Percentiles rank a stretch among this genome's conserved stretches.
phyloP scores from a whole-genome alignment of 257 asterid genomes.

The Nicotiana undulata region DNA sequence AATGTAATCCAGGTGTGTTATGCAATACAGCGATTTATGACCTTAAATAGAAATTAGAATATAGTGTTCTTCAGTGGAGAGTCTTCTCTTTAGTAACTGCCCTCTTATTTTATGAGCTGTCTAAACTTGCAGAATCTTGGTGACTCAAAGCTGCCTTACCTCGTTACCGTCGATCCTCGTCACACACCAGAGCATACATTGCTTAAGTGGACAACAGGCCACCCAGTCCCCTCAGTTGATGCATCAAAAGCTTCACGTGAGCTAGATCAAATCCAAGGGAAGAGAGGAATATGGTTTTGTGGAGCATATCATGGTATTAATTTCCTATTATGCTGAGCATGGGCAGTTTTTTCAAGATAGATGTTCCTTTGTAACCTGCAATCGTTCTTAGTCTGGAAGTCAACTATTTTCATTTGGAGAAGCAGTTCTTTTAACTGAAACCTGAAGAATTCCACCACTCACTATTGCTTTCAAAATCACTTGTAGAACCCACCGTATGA shows the following conservation, averaged over 20 bases:
- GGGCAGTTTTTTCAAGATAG: background rate
- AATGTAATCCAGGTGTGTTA: slow-evolving; percentile 53
- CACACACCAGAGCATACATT: slow-evolving; percentile 43
- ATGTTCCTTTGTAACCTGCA: background rate
- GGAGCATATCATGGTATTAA: slow-evolving; percentile 85
- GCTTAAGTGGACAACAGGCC: slow-evolving; percentile 83
- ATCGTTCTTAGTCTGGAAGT: background rate
- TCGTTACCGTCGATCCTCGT: slow-evolving; percentile 82
- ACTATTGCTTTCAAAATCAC: background rate
- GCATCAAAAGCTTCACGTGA: slow-evolving; percentile 71
- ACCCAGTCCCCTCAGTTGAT: slow-evolving; percentile 84
- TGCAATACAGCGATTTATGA: background rate
- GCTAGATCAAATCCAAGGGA: slow-evolving; percentile 72
- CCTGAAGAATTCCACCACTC: background rate
- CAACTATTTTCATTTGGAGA: background rate
- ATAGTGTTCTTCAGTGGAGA: background rate
- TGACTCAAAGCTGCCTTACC: slow-evolving; percentile 49
- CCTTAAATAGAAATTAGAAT: background rate
- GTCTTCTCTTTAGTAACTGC: background rate
- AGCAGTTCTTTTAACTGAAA: background rate
- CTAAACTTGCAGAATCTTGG: slow-evolving; percentile 49
- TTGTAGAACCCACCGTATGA: background rate
- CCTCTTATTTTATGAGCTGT: background rate
- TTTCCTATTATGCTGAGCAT: background rate
- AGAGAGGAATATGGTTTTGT: slow-evolving; percentile 84